Evolutionary conservation across 441 rosid genomes (phyloP), one percentile per base, ranked within the genome.

Genomic region (Populus tomentosa): DNA sequence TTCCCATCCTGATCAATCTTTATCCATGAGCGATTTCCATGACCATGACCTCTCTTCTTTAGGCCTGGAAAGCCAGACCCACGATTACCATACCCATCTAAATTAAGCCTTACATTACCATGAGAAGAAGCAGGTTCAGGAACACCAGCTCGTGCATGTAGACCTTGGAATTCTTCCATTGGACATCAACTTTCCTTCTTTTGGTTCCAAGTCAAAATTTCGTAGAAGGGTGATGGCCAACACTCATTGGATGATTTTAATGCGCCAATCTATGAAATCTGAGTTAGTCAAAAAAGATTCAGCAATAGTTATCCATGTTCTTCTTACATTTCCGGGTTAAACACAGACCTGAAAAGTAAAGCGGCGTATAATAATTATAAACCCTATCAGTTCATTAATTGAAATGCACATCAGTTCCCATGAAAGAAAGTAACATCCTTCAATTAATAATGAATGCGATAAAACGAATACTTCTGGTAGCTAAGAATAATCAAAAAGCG

Each of bases 21-120:
- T 75, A 96, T 89, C 98, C 98, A 96, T 4, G 99, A 94, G 73
- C 98, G 98, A 81, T 85, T 85, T 75, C 91, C 93, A 24, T 89
- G 97, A 77, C 90, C 92, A 26, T 91, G 98, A 30, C 95, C 96
- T 86, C 99, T 91, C 87, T 91, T 96, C 89, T 91, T 96, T 18
- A 79, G 83, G 42, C 92, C 90, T 9, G 86, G 81, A 71, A 83
- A 82, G 38, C 86, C 86, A 75, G 85, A 76, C 6, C 88, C 81
- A 68, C 84, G 88, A 82, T 73, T 90, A 50, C 77, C 81, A 78
- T 82, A 79, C 6, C 81, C 92, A 61, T 89, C 85, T 3, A 74
- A 71, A 83, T 62, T 77, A 63, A 76, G 73, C 85, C 89, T 87
- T 79, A 83, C 90, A 62, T 74, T 21, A n/a, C 76, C 80, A 80